phyloP scores from a whole-genome alignment of 2,329 filamentous ascomycete species.

The Aquanectria penicillioides region DNA sequence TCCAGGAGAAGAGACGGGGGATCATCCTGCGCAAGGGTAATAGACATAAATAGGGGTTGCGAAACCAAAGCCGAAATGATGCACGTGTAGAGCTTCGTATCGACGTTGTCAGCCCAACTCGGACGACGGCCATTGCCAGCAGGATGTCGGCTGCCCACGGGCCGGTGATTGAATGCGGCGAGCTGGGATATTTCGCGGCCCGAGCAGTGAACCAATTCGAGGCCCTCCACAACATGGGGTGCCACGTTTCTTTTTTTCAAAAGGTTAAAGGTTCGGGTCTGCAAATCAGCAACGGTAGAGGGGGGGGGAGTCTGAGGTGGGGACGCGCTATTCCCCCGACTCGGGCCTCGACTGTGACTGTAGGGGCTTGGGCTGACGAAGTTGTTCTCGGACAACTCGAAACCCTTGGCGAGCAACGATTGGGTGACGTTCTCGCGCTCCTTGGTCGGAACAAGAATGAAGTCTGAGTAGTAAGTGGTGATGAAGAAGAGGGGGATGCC shows the following conservation, averaged over 20 bases:
- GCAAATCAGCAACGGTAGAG: slow-evolving; percentile 80
- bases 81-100: slow-evolving; percentile 71
- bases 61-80: slow-evolving; percentile 69
- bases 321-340: slow-evolving; percentile 54
- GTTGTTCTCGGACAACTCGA: slow-evolving; percentile 80
- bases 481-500: slow-evolving; percentile 98
- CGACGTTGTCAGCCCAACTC: slow-evolving; percentile 68
- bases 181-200: slow-evolving; percentile 64
- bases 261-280: slow-evolving; percentile 83
- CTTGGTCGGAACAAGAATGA: slow-evolving; percentile 87
- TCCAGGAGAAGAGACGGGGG: slow-evolving; percentile 80
- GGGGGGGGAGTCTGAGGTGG: slow-evolving; percentile 79
- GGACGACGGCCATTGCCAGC: slow-evolving; percentile 49
- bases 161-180: slow-evolving; percentile 50
- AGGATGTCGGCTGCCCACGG: slow-evolving; percentile 49
- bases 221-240: slow-evolving; percentile 73
- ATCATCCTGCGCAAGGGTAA: slow-evolving; percentile 78
- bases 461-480: slow-evolving; percentile 97
- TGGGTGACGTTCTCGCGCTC: slow-evolving; percentile 78
- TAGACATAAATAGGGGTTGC: slow-evolving; percentile 76
- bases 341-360: slow-evolving; percentile 43
- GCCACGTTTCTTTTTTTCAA: slow-evolving; percentile 81
- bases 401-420: slow-evolving; percentile 81
- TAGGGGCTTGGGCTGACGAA: slow-evolving; percentile 67
- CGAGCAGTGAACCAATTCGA: slow-evolving; percentile 85